Evolutionary conservation across 345 rosid species (phyloP), one percentile per base, ranked within the genome.

Genomic region (Rubroshorea leprosula): DNA sequence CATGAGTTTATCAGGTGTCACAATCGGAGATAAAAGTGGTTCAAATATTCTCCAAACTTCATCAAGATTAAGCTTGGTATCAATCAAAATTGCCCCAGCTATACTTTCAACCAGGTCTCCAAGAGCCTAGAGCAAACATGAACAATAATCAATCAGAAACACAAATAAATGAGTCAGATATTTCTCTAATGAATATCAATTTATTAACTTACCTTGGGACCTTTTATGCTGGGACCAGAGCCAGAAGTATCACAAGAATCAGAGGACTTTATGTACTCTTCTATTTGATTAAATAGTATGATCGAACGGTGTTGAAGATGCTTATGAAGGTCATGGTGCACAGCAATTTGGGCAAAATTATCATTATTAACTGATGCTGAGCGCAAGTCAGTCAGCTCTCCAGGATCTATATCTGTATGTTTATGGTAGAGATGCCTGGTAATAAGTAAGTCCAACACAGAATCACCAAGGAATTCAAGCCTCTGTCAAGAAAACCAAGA

Each of bases 101-200:
- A 92, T 85, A 67, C 97, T 89, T 72, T 92, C 96, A 73, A 89
- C 73, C 70, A 89, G 15, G 68, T 92, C 99, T 22, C 96, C 99
- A 64, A 89, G 97, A 67, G 87, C 89, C 98, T 89, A 69, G 45
- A 51, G 54, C 54, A 63, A 70, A 44, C 18, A 44, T 44, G 14
- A 1, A 2, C n/a, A 44, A 44, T 10, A 44, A 41, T 41, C 35
- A n/a, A 29, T 35, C 47, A 44, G 14, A 44, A 44, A 15, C 17
- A 0, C 16, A 44, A 13, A 44, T 9, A 9, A 29, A 29, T 4
- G 4, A 29, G 35, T 29, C 35, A 29, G 4, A 29, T 29, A 9
- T 29, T 29, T 4, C 5, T 14, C 16, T 41, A 41, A 41, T 26
- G 25, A 38, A 56, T 38, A 44, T 26, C 35, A 56, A 23, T 16